Evolutionary conservation across 305 asterid species (phyloP), one percentile per base, ranked within the genome.

Genomic region (Andrographis paniculata): DNA sequence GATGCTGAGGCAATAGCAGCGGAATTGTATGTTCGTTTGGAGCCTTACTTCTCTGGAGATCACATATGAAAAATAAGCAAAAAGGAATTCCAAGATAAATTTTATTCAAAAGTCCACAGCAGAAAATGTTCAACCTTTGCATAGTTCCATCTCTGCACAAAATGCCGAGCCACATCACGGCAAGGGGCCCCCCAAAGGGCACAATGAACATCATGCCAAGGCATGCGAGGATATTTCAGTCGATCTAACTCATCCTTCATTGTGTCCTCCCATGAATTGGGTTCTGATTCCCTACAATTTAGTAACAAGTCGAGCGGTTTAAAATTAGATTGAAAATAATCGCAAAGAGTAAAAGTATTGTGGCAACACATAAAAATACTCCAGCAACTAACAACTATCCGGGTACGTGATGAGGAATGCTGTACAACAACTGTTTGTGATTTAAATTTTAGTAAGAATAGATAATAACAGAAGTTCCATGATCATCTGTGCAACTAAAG

Each of bases 121-220:
- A 53, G 56, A 61, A 51, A 55, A 64, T 20, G n/a, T 61, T 42
- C 54, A 59, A 87, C 99, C 95, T 87, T 92, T 1, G 97, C 97
- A 69, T 87, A 78, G 71, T 92, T 92, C 99, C 97, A 92, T 14
- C 97, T 77, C 70, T 87, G 95, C 55, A 92, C 97, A 76, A 92
- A 92, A 67, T 92, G 97, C 40, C 97, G 77, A 56, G 96, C 97
- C 53, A 79, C 77, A 67, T 89, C 97, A 59, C 91, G 94, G 67
- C 97, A 85, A 18, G 95, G 88, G 4, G 94, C 87, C 30, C 97
- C 97, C 97, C 97, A 89, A 42, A 89, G 75, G 53, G 97, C 91
- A 69, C 97, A 89, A 59, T 89, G 97, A 45, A 89, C 97, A 64
- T 89, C 97, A 78, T 89, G 97, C 97, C 97, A 89, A 53, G 97